phyloP scores from a whole-genome alignment of 768 basidiomycete genomes.

The Erythrobasidium yunnanense region DNA sequence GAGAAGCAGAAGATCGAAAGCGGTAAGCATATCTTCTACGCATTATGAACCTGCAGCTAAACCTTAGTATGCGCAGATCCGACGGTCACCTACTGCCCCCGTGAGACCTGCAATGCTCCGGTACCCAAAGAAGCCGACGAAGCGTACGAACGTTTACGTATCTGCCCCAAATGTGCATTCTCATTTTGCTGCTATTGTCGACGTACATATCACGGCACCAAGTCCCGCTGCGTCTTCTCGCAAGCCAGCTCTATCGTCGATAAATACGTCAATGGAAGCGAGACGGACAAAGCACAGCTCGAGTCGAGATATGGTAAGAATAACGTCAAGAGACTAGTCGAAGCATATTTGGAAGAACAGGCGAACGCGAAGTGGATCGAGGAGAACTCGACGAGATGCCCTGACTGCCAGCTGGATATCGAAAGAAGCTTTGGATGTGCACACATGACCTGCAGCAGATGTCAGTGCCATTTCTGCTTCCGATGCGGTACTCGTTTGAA shows the following conservation, averaged over 20 bases:
- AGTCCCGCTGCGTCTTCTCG: conserved; percentile 31
- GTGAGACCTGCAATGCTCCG: conserved; percentile 31
- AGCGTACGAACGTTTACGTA: conserved; percentile 32
- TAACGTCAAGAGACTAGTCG: conserved; percentile 32
- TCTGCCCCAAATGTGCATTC: conserved; percentile 27
- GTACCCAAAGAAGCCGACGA: conserved; percentile 31
- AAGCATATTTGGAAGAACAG: conserved; percentile 33
- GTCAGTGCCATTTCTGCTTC: conserved; percentile 24
- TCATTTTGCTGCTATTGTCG: conserved; percentile 35
- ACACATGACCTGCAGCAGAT: conserved; percentile 19
- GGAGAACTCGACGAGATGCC: conserved; percentile 29
- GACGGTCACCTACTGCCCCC: conserved; percentile 33
- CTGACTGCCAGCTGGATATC: conserved; percentile 27
- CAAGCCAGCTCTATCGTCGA: conserved; percentile 32
- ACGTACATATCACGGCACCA: conserved; percentile 33
- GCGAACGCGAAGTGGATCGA: conserved; percentile 33
- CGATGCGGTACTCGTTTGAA: conserved; percentile 9
- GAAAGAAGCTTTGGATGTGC: conserved; percentile 20
- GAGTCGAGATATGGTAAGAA: conserved; percentile 34
- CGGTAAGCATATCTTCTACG: conserved; percentile 24
- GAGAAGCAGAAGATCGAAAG: conserved; percentile 36
- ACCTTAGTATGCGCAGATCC: conserved; percentile 27
- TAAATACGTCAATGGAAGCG: conserved; percentile 25
- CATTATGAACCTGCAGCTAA: neutral
- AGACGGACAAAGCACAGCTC: conserved; percentile 19